phyloP scores from a whole-genome alignment of 495 filamentous ascomycete genomes.

The Saxophila tyrrhenica region DNA sequence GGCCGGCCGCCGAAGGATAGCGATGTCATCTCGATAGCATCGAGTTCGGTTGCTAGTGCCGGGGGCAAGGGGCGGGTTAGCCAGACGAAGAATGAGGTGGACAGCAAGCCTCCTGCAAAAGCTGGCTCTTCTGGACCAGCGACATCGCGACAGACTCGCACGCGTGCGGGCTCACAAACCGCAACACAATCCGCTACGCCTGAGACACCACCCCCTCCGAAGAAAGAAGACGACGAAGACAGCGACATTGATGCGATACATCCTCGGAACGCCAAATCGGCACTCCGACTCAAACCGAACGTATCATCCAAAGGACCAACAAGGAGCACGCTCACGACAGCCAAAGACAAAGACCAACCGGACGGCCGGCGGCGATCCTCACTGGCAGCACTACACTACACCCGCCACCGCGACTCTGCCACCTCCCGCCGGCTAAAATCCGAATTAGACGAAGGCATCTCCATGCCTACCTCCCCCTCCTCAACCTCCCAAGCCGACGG shows the following conservation, averaged over 20 bases:
- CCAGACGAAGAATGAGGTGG: not conserved
- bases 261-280: slow-evolving; percentile 36
- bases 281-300: slow-evolving; percentile 17
- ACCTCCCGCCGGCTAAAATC: slow-evolving; percentile 1
- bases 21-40: slow-evolving; percentile 1
- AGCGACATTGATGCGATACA: slow-evolving; percentile 1
- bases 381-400: slow-evolving; percentile 10
- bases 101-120: not conserved
- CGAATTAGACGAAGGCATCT: slow-evolving; percentile 21
- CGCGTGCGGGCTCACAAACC: not conserved
- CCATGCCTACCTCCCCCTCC: slow-evolving; percentile 18
- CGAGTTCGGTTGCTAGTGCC: not conserved
- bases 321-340: slow-evolving; percentile 2
- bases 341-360: slow-evolving; percentile 28
- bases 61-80: not conserved
- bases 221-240: not conserved
- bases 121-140: not conserved
- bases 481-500: not conserved
- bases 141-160: not conserved
- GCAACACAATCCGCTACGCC: not conserved
- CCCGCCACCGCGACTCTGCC: not conserved
- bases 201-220: not conserved
- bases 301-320: slow-evolving; percentile 20
- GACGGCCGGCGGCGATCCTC: slow-evolving; percentile 23
- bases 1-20: slow-evolving; percentile 5